These are phyloP conservation scores for Penicillium sumatraense DNA, from an alignment of 2,329 filamentous ascomycete species.

Conservation along the genomic window DNA sequence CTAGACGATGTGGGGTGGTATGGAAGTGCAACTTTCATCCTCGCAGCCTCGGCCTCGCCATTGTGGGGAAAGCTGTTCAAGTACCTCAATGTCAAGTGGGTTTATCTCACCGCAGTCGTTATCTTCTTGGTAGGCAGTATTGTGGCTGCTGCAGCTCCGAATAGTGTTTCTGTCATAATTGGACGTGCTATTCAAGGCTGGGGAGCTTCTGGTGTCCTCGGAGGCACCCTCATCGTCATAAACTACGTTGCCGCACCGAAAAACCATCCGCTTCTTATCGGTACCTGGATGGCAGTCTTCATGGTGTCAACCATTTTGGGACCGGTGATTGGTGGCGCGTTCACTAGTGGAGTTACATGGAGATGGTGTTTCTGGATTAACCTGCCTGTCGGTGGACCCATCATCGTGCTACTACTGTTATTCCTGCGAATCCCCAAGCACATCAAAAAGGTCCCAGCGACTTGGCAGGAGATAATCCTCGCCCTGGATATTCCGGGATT, in stretches of 20 bases:
- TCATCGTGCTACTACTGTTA: slow-evolving; percentile 44
- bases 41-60: slow-evolving; percentile 31
- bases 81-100: slow-evolving; percentile 15
- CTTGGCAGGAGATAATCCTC: slow-evolving; percentile 44
- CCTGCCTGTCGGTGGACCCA: slow-evolving; percentile 18
- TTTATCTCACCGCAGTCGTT: slow-evolving; percentile 12
- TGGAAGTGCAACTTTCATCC: slow-evolving; percentile 17
- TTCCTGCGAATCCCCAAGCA: slow-evolving; percentile 34
- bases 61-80: slow-evolving; percentile 24
- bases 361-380: slow-evolving; percentile 10
- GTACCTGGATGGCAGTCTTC: slow-evolving; percentile 59
- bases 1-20: slow-evolving; percentile 11
- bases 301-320: slow-evolving; percentile 52
- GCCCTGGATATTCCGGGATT: slow-evolving; percentile 44
- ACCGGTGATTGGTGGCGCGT: slow-evolving; percentile 5
- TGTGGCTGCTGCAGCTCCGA: slow-evolving; percentile 14
- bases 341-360: slow-evolving; percentile 7
- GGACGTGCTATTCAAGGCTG: slow-evolving; percentile 39
- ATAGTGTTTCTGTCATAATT: slow-evolving; percentile 39
- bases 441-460: slow-evolving; percentile 8
- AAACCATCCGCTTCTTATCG: slow-evolving; percentile 52
- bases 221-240: slow-evolving; percentile 38
- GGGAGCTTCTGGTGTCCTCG: slow-evolving; percentile 32
- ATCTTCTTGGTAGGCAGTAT: slow-evolving; percentile 14
- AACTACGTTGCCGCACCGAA: slow-evolving; percentile 48